These are phyloP conservation scores for Fusarium nodosum DNA, from an alignment of 2,329 filamentous ascomycete genomes.

Conservation along the genomic window DNA sequence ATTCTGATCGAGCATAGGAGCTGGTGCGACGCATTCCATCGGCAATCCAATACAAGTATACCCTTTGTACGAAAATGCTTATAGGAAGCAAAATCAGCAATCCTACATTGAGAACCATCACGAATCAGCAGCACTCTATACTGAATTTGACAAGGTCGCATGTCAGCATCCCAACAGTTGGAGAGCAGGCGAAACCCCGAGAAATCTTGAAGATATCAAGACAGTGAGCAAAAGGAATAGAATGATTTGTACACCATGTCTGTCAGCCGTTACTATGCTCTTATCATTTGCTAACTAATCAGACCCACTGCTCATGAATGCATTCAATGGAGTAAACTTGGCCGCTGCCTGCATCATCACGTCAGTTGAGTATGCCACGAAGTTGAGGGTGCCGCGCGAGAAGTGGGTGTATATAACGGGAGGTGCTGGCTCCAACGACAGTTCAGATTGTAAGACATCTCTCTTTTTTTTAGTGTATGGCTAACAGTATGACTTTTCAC, in stretches of 20 bases:
- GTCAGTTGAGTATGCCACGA: slow-evolving; percentile 65
- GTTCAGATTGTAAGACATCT: slow-evolving; percentile 58
- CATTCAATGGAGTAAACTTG: slow-evolving; percentile 77
- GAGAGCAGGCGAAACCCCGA: slow-evolving; percentile 64
- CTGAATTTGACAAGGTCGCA: slow-evolving; percentile 70
- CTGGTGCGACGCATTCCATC: slow-evolving; percentile 69
- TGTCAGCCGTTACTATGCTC: slow-evolving; percentile 22
- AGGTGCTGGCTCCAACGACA: slow-evolving; percentile 73
- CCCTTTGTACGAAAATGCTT: slow-evolving; percentile 75
- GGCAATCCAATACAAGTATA: slow-evolving; percentile 76
- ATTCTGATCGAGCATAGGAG: slow-evolving; percentile 55
- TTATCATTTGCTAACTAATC: rapidly evolving
- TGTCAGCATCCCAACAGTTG: slow-evolving; percentile 67
- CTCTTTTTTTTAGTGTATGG: rapidly evolving
- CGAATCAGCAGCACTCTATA: slow-evolving; percentile 72
- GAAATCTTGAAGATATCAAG: slow-evolving; percentile 65
- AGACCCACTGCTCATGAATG: slow-evolving; percentile 79
- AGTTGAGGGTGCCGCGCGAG: slow-evolving; percentile 66
- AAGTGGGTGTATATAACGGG: slow-evolving; percentile 75
- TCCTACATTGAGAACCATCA: slow-evolving; percentile 66
- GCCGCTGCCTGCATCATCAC: slow-evolving; percentile 73
- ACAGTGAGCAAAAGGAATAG: slow-evolving; percentile 69
- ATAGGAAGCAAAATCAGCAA: slow-evolving; percentile 69
- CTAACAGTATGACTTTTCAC: rapidly evolving
- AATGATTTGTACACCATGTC: slow-evolving; percentile 78